Evolutionary conservation across 2,329 filamentous ascomycete species (phyloP), one percentile per base, ranked within the genome.

Genomic region (Thelonectria blattea): DNA sequence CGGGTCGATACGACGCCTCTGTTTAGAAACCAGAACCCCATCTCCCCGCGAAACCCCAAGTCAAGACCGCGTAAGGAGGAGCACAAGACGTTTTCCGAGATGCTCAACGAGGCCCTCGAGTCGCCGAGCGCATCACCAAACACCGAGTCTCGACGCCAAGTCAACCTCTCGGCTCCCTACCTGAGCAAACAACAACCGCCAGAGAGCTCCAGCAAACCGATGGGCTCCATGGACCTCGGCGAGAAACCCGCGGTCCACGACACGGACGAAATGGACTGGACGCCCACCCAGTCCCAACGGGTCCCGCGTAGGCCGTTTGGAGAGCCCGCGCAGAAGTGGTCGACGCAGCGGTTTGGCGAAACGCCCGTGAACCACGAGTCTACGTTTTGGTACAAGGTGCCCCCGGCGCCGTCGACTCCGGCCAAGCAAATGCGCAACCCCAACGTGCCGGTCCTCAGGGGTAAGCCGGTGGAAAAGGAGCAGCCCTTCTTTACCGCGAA

Each of bases 241-340:
- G 34, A 15, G 34, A 63, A 42, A 27, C 41, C 60, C 2, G 37
- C 63, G 65, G 53, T 70, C 1, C 75, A 78, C 9, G 78, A 82
- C 58, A 78, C 78, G 1, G 85, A 89, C 41, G 83, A 84, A 56
- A 93, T 93, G 91, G 91, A 93, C 69, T 92, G 90, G 87, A 85
- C 87, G 2, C 88, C 88, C 1, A 86, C 86, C n/a, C 77, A 79
- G 50, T n/a, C 60, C 1, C 65, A 67, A 7, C 11, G 34, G 15
- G 65, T 68, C 4, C 69, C 61, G 2, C 77, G 87, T 61, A 83
- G 84, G 54, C 84, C 83, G 9, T 87, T 88, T 70, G 81, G 79
- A 60, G 75, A 81, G 46, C 73, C 79, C 37, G 66, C 78, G 15
- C 73, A 78, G 43, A 74, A 73, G 52, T 67, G 74, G 60, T 76